These are phyloP conservation scores for Gamsiella multidivaricata DNA, from an alignment of 192 early-diverging fungal species.

Conservation along the genomic window DNA sequence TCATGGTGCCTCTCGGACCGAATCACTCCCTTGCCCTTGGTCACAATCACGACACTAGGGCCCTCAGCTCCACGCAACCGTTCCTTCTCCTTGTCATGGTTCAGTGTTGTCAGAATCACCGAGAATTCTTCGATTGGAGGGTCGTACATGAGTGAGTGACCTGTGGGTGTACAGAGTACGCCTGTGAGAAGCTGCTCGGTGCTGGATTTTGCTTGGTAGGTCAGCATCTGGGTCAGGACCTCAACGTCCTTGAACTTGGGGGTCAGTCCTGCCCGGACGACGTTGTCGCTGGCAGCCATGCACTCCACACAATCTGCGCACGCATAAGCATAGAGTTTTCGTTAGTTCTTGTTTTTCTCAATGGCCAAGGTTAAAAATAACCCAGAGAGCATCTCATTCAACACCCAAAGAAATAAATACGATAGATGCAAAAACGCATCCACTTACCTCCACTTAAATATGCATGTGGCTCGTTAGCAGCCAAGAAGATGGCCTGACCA, in stretches of 20 bases:
- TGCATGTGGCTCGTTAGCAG: slow-evolving; percentile 97
- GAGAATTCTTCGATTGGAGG: slow-evolving; percentile 98
- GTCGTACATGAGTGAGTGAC: slow-evolving; percentile 82
- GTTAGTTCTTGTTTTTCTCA: background rate
- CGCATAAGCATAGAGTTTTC: no score
- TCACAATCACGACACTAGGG: slow-evolving; percentile 89
- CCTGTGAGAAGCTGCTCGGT: slow-evolving; percentile 84
- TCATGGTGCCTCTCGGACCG: slow-evolving; percentile 44
- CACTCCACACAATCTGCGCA: slow-evolving; percentile 98
- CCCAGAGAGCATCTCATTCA: no score
- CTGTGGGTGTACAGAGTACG: slow-evolving; percentile 56
- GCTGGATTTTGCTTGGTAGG: slow-evolving; percentile 85
- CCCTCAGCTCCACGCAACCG: slow-evolving; percentile 72
- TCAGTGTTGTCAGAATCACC: slow-evolving; percentile 74
- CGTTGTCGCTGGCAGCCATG: slow-evolving; percentile 98
- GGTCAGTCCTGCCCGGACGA: slow-evolving; percentile 95
- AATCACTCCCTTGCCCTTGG: slow-evolving; percentile 74
- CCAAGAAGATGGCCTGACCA: slow-evolving; percentile 94
- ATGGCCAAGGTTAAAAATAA: slow-evolving; percentile 19
- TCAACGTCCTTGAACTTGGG: slow-evolving; percentile 97
- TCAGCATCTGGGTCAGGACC: slow-evolving; percentile 91
- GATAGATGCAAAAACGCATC: background rate
- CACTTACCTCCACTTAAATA: slow-evolving; percentile 88
- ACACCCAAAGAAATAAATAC: slow-evolving; percentile 12
- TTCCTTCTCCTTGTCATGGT: slow-evolving; percentile 58